A percentile compares a stretch with the other conserved stretches of the same genome.
Conservation (phyloP, 169 alveolate species). For the Plasmodium relictum region DNA sequence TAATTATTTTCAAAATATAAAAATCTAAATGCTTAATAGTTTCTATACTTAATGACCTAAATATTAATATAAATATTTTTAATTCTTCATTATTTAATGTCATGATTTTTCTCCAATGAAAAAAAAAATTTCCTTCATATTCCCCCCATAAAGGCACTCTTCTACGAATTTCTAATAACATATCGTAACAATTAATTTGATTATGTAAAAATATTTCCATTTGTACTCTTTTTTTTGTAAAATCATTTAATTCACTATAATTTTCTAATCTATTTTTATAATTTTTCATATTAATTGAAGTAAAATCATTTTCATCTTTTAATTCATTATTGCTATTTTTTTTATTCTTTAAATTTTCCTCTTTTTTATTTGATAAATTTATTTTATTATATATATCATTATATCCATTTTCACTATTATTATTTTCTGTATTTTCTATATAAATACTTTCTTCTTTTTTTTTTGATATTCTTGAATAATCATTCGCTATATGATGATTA, state of each 20-base stretch:
- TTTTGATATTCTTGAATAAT: background rate
- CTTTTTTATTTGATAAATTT: too few species aligned
- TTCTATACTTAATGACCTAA: slow-evolving; percentile 43
- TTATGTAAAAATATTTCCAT: slow-evolving; percentile 75
- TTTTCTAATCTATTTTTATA: background rate
- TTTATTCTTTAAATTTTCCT: background rate
- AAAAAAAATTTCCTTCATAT: slow-evolving; percentile 80
- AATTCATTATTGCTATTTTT: background rate
- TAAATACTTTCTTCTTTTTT: background rate
- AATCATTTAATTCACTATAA: slow-evolving; percentile 13
- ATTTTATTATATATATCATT: background rate
- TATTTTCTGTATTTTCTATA: background rate
- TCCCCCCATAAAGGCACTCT: slow-evolving; percentile 87
- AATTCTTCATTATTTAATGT: slow-evolving; percentile 67
- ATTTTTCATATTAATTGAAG: background rate
- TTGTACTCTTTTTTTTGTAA: slow-evolving; percentile 32
- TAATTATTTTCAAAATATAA: slow-evolving; percentile 45
- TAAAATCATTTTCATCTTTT: background rate
- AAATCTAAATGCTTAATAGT: slow-evolving; percentile 41
- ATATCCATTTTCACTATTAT: background rate
- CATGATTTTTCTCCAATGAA: slow-evolving; percentile 84
- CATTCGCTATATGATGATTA: background rate
- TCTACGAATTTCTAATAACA: slow-evolving; percentile 83
- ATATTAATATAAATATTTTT: slow-evolving; percentile 60
- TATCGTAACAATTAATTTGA: slow-evolving; percentile 83